phyloP scores from a whole-genome alignment of 148 eudicot genomes.

The Camellia lanceoleosa region DNA sequence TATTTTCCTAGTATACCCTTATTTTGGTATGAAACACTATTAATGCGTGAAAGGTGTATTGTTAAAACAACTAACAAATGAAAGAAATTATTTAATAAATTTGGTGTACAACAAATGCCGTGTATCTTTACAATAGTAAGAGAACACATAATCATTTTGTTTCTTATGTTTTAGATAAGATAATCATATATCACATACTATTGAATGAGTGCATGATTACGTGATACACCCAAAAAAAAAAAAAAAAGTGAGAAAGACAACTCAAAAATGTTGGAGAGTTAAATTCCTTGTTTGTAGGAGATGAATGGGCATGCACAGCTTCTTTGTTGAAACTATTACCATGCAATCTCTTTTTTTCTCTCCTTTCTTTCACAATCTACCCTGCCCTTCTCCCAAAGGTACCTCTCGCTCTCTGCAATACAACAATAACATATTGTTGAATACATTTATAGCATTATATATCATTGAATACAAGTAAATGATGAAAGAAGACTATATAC shows the following conservation, averaged over 20 bases:
- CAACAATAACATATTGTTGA: not conserved
- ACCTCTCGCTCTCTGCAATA: not conserved
- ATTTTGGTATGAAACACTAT: not conserved
- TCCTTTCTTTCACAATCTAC: constrained; percentile 34
- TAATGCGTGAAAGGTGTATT: not conserved
- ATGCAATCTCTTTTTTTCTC: constrained; percentile 29
- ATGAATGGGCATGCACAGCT: constrained; percentile 32
- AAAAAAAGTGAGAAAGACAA: not conserved
- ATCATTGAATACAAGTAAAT: too few species aligned
- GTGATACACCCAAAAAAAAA: not conserved
- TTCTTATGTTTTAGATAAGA: too few species aligned
- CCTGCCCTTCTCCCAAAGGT: constrained; percentile 60
- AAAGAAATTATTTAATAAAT: too few species aligned
- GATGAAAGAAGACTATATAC: too few species aligned
- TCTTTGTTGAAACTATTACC: constrained; percentile 26
- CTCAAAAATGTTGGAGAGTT: constrained; percentile 24
- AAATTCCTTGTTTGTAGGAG: constrained; percentile 40
- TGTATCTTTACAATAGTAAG: too few species aligned
- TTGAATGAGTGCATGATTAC: too few species aligned
- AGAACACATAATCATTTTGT: too few species aligned
- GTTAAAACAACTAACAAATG: not conserved
- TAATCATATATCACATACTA: too few species aligned
- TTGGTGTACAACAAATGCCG: too few species aligned
- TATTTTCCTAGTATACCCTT: not conserved
- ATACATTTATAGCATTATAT: not conserved